A percentile compares a stretch with the other conserved stretches of the same genome.
Conservation (phyloP, 306 rosid genomes). For the Quercus alba region DNA sequence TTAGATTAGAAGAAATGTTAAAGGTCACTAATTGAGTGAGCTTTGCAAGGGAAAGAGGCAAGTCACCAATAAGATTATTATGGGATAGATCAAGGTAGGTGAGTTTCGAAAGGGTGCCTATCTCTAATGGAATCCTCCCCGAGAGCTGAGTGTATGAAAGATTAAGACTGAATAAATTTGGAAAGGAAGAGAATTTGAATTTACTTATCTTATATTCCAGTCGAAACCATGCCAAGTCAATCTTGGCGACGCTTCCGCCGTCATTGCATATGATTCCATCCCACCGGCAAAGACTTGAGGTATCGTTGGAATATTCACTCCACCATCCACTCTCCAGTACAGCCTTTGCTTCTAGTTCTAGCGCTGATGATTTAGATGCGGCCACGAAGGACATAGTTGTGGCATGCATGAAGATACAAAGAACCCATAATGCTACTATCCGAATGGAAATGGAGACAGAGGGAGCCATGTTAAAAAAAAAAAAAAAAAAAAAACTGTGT, state of each 20-base stretch:
- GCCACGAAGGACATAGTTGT: neutral
- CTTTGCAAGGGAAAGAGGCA: neutral
- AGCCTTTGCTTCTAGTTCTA: neutral
- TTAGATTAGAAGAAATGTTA: too few species aligned
- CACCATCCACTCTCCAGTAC: neutral
- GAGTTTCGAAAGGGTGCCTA: neutral
- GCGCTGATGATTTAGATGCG: neutral
- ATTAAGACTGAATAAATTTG: neutral
- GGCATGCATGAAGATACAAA: neutral
- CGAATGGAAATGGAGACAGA: neutral
- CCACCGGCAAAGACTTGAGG: neutral
- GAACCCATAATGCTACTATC: neutral
- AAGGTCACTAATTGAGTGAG: neutral
- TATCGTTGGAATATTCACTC: neutral
- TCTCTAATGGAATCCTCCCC: neutral
- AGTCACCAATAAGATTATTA: neutral
- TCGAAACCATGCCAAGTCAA: neutral
- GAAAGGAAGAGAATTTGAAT: neutral
- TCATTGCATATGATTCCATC: slow-evolving; percentile 1
- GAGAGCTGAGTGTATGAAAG: neutral
- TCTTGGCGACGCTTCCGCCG: neutral
- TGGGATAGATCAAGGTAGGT: neutral
- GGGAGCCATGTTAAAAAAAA: neutral
- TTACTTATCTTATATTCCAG: neutral
- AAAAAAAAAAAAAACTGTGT: neutral